A percentile compares a stretch with the other conserved stretches of the same genome.
Conservation (phyloP, 805 yeast species). For the Zygoascus flipseniorum region DNA sequence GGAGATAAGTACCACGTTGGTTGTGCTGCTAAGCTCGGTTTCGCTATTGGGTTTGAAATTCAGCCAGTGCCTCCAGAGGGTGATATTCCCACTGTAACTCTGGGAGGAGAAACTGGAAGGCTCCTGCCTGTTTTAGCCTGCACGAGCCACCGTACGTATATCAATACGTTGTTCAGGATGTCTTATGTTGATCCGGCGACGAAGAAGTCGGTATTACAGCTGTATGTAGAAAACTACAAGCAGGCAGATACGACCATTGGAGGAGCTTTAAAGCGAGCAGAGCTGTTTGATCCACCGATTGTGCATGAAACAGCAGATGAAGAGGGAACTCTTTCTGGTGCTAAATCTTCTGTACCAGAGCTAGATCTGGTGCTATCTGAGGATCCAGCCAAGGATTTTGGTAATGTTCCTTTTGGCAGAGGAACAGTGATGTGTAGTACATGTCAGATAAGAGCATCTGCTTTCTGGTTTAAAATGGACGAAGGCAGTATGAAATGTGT, state of each 20-base stretch:
- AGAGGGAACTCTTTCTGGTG: background rate
- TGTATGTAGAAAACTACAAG: conserved; percentile 23
- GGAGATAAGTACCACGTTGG: conserved; percentile 39
- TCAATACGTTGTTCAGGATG: conserved; percentile 15
- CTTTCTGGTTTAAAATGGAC: background rate
- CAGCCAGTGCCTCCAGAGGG: conserved; percentile 19
- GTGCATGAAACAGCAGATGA: background rate
- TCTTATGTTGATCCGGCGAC: conserved; percentile 18
- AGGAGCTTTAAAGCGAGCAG: conserved; percentile 13
- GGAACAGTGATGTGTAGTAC: background rate
- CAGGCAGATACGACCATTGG: background rate
- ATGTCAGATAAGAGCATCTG: background rate
- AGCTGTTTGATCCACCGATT: background rate
- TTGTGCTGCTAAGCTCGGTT: conserved; percentile 46
- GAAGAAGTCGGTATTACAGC: conserved; percentile 24
- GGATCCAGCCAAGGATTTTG: background rate
- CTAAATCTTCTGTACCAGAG: background rate
- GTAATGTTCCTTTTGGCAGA: background rate
- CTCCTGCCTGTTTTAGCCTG: conserved; percentile 27
- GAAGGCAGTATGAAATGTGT: conserved; percentile 7
- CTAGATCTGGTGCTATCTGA: background rate
- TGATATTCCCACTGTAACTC: conserved; percentile 11
- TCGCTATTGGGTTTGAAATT: conserved; percentile 45
- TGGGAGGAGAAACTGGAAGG: conserved; percentile 17
- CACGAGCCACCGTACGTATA: conserved; percentile 19